Evolutionary conservation across 2,329 filamentous ascomycete species (phyloP).

Genomic region (Volutella citrinella): DNA sequence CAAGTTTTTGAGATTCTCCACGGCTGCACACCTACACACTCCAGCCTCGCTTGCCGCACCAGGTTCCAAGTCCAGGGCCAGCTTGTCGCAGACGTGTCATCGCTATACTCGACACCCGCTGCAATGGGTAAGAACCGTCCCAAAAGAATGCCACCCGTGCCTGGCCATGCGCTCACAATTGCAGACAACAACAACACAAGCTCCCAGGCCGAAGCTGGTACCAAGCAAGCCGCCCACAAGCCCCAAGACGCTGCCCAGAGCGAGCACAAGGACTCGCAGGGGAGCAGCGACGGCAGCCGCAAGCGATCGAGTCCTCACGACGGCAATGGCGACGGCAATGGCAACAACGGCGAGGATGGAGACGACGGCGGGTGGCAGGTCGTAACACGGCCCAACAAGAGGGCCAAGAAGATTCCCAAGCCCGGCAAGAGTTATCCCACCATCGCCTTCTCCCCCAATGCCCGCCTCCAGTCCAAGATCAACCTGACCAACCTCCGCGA

Average conservation of each 20-base stretch:
- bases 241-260: too few relatives aligned
- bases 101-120: background rate
- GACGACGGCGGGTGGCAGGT: conserved; percentile 51
- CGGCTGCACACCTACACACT: too few relatives aligned
- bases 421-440: conserved; percentile 56
- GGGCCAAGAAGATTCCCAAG: conserved; percentile 59
- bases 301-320: conserved; percentile 51
- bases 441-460: conserved; percentile 55
- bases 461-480: conserved; percentile 59
- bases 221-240: too few relatives aligned
- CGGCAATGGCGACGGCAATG: conserved; percentile 35
- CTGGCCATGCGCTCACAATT: background rate
- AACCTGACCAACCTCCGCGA: conserved; percentile 61
- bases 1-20: too few relatives aligned
- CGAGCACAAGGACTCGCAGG: conserved; percentile 14
- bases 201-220: too few relatives aligned
- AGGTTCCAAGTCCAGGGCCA: too few relatives aligned
- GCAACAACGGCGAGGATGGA: too few relatives aligned
- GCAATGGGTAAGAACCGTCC: background rate
- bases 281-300: conserved; percentile 38
- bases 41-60: too few relatives aligned
- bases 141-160: background rate
- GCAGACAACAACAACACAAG: too few relatives aligned
- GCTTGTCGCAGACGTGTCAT: too few relatives aligned
- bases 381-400: conserved; percentile 53